Evolutionary conservation across 306 rosid genomes (phyloP).

Genomic region (Prunus mira): DNA sequence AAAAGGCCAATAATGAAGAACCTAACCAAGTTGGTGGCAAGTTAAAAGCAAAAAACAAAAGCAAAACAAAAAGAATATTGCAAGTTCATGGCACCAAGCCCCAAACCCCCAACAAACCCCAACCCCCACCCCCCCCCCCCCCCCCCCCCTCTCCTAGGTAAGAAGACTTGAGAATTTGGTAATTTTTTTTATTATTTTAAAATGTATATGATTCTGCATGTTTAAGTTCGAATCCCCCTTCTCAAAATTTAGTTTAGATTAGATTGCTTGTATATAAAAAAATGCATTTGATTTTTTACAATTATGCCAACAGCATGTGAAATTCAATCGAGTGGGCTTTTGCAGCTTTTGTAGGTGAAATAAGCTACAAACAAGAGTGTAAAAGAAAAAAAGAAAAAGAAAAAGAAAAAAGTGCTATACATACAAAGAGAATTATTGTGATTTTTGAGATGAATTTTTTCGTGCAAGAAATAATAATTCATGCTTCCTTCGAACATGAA

Average conservation of each 20-base stretch:
- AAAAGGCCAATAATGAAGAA: not conserved
- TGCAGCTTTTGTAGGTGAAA: constrained; percentile 32
- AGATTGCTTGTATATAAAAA: too few species aligned
- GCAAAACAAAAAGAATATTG: not conserved
- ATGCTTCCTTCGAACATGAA: constrained; percentile 10
- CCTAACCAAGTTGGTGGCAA: not conserved
- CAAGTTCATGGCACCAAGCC: not conserved
- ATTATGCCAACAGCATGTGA: constrained; percentile 45
- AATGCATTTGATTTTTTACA: constrained; percentile 39
- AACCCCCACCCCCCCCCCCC: not conserved
- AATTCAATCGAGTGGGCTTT: constrained; percentile 28
- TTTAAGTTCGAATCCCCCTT: rapidly evolving
- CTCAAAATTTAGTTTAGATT: too few species aligned
- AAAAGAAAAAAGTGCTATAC: not conserved
- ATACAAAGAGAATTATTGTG: not conserved
- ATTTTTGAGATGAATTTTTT: constrained; percentile 18
- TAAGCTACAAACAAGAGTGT: constrained; percentile 8
- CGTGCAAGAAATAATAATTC: constrained; percentile 23
- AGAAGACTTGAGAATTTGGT: not conserved
- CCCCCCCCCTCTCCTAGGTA: not conserved
- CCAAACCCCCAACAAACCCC: too few species aligned
- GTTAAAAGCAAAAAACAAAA: not conserved
- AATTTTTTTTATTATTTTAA: not conserved
- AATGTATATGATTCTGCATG: not conserved
- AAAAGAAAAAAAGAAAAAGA: not conserved